Percentiles rank a stretch among this genome's conserved stretches.
Conservation (phyloP, 2,329 filamentous ascomycete genomes). For the Botryotinia convoluta region DNA sequence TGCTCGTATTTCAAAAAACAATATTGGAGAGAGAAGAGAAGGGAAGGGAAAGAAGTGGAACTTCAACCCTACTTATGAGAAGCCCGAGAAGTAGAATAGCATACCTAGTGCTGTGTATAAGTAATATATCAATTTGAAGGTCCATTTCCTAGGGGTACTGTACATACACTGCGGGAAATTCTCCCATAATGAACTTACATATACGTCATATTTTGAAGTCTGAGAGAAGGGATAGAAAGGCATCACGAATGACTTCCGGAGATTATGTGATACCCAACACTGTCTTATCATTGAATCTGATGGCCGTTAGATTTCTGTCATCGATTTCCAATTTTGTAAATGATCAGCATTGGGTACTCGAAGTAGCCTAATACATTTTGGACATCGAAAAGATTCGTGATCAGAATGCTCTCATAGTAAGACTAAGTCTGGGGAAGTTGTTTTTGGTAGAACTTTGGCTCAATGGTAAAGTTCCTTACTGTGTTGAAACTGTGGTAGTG, state of each 20-base stretch:
- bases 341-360: background rate
- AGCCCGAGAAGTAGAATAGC: background rate
- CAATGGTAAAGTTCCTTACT: background rate
- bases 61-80: background rate
- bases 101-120: background rate
- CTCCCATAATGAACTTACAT: background rate
- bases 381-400: background rate
- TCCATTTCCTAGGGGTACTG: background rate
- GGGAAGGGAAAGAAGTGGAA: background rate
- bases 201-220: background rate
- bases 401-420: background rate
- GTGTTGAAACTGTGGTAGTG: background rate
- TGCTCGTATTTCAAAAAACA: background rate
- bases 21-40: no score
- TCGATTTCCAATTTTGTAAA: background rate
- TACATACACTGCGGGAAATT: no score
- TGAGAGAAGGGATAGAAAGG: background rate
- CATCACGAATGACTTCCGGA: background rate
- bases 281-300: background rate
- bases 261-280: background rate
- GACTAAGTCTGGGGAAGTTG: background rate
- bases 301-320: background rate
- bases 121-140: background rate
- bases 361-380: background rate
- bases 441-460: background rate